Evolutionary conservation across 768 basidiomycete species (phyloP), one percentile per base, ranked within the genome.

Genomic region (Podaxis pistillaris): DNA sequence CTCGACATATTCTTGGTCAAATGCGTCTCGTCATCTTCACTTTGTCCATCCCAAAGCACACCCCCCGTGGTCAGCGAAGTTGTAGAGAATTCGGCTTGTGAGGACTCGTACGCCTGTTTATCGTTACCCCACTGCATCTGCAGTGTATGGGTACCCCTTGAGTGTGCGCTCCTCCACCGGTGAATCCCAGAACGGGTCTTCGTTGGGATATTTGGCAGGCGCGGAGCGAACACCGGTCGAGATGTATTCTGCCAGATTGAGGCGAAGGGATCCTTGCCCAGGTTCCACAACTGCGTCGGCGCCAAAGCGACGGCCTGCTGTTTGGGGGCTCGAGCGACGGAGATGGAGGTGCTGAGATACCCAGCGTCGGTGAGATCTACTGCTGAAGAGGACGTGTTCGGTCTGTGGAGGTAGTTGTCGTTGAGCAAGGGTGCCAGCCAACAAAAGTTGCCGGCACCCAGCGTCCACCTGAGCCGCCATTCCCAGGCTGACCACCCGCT

Each of bases 1-100:
- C 69, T 55, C 40, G 81, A 74, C 77, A 84, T 83, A 57, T 83
- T 81, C 1, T 79, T 67, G 6, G 87, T 89, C 63, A 91, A 75
- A 66, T 77, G 82, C 1, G 81, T 79, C 65, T 85, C 79, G 66
- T 87, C 86, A 67, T 87, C 86, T 49, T 86, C 86, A 58, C 76
- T 73, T 54, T 78, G 74, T 15, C 72, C 74, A 33, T 77, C 78
- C 57, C 83, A 79, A 56, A 72, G 72, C 28, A 68, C 59, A 56
- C 26, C 61, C 0, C 30, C 7, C 53, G 69, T 70, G 63, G 83
- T 79, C 30, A 90, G 75, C 1, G 86, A 83, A 3, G 82, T 71
- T 8, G 81, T 81, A 1, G 87, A 88, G 3, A 79, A 78, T 1
- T 80, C 82, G 0, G 79, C 73, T 53, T 80, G 79, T 13, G 81